These are phyloP conservation scores for Tylopilus orsonianus DNA, from an alignment of 1,284 basidiomycete genomes.

Conservation along the genomic window DNA sequence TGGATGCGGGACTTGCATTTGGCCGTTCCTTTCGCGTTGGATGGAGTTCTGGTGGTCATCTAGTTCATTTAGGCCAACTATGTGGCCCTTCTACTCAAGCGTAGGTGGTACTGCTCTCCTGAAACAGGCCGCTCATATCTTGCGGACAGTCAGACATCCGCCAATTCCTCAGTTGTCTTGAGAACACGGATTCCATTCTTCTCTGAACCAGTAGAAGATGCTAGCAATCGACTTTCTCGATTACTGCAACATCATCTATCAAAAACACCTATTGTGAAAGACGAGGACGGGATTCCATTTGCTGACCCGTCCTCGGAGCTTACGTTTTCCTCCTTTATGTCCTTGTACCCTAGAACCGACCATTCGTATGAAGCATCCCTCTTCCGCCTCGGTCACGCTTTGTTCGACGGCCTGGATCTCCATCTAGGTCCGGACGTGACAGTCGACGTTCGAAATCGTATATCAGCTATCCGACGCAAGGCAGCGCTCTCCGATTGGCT, in stretches of 20 bases:
- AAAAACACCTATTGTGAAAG: conserved; percentile 67
- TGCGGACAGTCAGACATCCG: conserved; percentile 45
- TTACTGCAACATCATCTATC: conserved; percentile 81
- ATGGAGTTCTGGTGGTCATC: conserved; percentile 81
- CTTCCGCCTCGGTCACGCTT: conserved; percentile 86
- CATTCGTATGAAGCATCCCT: conserved; percentile 75
- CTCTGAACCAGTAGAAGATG: conserved; percentile 36
- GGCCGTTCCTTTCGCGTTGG: conserved; percentile 90
- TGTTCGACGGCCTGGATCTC: conserved; percentile 86
- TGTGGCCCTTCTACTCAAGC: conserved; percentile 52
- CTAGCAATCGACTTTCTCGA: conserved; percentile 52
- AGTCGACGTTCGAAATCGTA: conserved; percentile 58
- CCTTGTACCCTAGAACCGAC: conserved; percentile 74
- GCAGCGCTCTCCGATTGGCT: conserved; percentile 87
- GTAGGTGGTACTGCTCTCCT: conserved; percentile 39
- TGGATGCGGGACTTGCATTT: conserved; percentile 83
- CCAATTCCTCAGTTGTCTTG: conserved; percentile 58
- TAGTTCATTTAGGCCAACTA: conserved; percentile 77
- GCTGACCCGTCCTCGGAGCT: conserved; percentile 58
- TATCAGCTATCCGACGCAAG: conserved; percentile 72
- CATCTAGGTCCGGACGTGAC: conserved; percentile 55
- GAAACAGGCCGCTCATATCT: conserved; percentile 11
- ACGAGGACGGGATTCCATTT: conserved; percentile 54
- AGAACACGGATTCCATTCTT: conserved; percentile 49
- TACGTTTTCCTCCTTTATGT: conserved; percentile 78